These are phyloP conservation scores for Mycena albidolilacea DNA, from an alignment of 768 basidiomycete species.

Conservation along the genomic window DNA sequence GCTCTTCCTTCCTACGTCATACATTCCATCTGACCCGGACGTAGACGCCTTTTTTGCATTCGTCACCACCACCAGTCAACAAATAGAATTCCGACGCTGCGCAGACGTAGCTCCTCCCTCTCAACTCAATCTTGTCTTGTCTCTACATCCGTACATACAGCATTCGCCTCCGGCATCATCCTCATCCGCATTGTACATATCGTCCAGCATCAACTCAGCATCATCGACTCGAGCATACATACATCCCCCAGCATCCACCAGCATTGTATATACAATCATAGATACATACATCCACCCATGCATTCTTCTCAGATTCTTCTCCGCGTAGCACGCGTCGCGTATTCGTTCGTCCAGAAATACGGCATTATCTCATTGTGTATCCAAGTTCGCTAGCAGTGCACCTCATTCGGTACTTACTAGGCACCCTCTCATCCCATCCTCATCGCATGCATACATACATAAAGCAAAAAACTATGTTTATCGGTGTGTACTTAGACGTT, in stretches of 20 bases:
- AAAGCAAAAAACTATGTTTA: too few species aligned
- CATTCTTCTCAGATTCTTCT: neutral
- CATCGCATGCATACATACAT: too few species aligned
- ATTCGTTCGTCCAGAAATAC: too few species aligned
- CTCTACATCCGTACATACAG: neutral
- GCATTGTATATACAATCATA: conserved; percentile 1
- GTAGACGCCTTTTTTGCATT: conserved; percentile 34
- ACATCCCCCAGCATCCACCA: neutral
- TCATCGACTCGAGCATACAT: neutral
- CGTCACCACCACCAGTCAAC: neutral
- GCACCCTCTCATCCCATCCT: too few species aligned
- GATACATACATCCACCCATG: conserved; percentile 1
- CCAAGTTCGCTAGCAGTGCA: too few species aligned
- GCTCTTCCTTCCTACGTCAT: neutral
- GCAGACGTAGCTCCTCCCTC: conserved; percentile 3
- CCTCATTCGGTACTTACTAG: too few species aligned
- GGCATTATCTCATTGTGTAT: too few species aligned
- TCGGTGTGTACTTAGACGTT: too few species aligned
- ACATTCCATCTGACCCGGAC: neutral
- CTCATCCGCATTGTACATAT: neutral
- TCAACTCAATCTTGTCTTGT: conserved; percentile 24
- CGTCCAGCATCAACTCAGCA: neutral
- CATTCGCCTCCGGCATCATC: neutral
- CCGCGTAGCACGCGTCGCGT: too few species aligned
- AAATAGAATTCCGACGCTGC: conserved; percentile 20